A percentile compares a stretch with the other conserved stretches of the same genome.
Evolutionary conservation across 1,139 yeast species (phyloP).

Genomic region (Schwanniomyces etchellsii): DNA sequence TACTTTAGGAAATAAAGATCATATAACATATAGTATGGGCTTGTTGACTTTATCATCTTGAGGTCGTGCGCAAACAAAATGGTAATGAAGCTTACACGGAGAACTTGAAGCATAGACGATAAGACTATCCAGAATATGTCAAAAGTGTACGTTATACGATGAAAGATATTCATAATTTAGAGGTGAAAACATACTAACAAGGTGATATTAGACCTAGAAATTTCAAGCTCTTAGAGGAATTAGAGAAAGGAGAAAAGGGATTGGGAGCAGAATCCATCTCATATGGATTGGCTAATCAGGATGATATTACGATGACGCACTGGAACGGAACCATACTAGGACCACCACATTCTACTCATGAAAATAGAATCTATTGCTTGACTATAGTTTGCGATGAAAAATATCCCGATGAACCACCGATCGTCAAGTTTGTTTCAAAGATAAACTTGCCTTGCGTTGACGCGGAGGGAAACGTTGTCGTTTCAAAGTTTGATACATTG

Average conservation of each 20-base stretch:
- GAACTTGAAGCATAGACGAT: no score
- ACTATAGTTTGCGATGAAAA: conserved; percentile 74
- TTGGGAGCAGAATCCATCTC: conserved; percentile 96
- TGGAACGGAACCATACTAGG: conserved; percentile 98
- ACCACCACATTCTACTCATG: conserved; percentile 93
- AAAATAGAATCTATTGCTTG: conserved; percentile 85
- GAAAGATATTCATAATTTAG: no score
- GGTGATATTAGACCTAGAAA: conserved; percentile 66
- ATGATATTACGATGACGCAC: conserved; percentile 83
- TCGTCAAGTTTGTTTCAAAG: conserved; percentile 71
- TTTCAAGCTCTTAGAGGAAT: conserved; percentile 87
- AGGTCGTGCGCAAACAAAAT: conserved; percentile 1
- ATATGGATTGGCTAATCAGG: conserved; percentile 82
- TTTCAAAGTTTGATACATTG: conserved; percentile 61
- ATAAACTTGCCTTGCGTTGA: conserved; percentile 90
- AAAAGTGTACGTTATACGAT: no score
- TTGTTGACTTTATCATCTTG: no score
- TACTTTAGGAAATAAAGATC: no score
- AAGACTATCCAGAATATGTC: no score
- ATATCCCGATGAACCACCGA: conserved; percentile 89
- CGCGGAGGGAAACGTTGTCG: conserved; percentile 59
- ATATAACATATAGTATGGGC: no score
- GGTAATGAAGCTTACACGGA: no score
- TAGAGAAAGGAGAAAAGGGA: conserved; percentile 98
- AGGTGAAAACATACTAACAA: not conserved